These are phyloP conservation scores for Penicillium steckii DNA, from an alignment of 495 filamentous ascomycete genomes.

Conservation along the genomic window DNA sequence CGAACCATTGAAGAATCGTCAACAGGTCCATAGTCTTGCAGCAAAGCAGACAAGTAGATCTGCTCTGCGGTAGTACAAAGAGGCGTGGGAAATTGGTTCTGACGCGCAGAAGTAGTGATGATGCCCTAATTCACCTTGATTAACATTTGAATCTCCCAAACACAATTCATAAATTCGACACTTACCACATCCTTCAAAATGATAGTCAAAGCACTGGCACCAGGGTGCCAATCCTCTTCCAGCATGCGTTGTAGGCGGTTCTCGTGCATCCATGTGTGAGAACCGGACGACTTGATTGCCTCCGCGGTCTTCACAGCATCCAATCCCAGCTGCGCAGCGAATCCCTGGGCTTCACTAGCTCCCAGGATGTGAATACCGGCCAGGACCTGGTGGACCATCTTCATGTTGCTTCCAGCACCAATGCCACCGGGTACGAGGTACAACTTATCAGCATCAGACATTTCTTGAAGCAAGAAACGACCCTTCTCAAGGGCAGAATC, in stretches of 20 bases:
- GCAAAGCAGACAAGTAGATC: constrained; percentile 60
- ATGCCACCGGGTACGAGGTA: constrained; percentile 73
- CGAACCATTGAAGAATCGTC: constrained; percentile 72
- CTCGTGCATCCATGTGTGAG: constrained; percentile 80
- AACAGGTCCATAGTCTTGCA: constrained; percentile 59
- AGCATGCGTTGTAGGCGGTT: constrained; percentile 71
- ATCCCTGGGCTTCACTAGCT: constrained; percentile 70
- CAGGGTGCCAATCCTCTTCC: constrained; percentile 62
- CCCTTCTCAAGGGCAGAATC: constrained; percentile 58
- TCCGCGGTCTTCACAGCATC: constrained; percentile 57
- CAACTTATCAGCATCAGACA: constrained; percentile 61
- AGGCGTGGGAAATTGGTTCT: constrained; percentile 63
- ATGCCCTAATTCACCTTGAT: constrained; percentile 51
- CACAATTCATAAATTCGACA: not conserved
- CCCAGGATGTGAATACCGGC: constrained; percentile 75
- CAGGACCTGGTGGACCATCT: constrained; percentile 82
- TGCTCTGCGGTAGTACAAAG: constrained; percentile 70
- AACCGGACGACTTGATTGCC: constrained; percentile 56
- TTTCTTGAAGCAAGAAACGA: constrained; percentile 57
- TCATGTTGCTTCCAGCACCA: constrained; percentile 81
- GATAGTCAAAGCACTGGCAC: constrained; percentile 66
- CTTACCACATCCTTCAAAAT: constrained; percentile 74
- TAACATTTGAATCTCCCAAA: not conserved
- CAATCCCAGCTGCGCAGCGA: constrained; percentile 66
- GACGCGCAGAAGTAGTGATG: constrained; percentile 66